Evolutionary conservation across 306 rosid genomes (phyloP).

Genomic region (Cicer pinnatifidum): DNA sequence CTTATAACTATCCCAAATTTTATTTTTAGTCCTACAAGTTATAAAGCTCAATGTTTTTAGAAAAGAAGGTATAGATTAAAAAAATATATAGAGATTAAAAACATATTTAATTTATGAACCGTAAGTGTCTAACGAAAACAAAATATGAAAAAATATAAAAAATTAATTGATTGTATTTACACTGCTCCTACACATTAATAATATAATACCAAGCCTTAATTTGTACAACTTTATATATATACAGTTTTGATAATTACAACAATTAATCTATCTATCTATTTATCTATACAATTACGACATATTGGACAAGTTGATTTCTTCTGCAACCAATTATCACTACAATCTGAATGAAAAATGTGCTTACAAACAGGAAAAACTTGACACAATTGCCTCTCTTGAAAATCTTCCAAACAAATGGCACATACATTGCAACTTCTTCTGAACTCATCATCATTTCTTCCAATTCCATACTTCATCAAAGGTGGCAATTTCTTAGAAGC

Average conservation of each 20-base stretch:
- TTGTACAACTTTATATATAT: not conserved
- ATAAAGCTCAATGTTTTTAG: too few relatives aligned
- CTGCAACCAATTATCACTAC: slow-evolving; percentile 62
- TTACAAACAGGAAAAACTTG: slow-evolving; percentile 61
- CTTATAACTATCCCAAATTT: too few relatives aligned
- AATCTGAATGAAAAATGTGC: slow-evolving; percentile 66
- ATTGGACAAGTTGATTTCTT: slow-evolving; percentile 55
- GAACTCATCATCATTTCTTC: slow-evolving; percentile 39
- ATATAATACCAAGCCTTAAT: not conserved
- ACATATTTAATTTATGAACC: too few relatives aligned
- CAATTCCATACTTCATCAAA: slow-evolving; percentile 53
- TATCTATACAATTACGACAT: slow-evolving; percentile 38
- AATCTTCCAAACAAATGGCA: slow-evolving; percentile 70
- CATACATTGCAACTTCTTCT: slow-evolving; percentile 46
- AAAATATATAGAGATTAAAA: too few relatives aligned
- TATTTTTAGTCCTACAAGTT: too few relatives aligned
- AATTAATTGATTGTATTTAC: not conserved
- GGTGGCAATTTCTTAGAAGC: slow-evolving; percentile 58
- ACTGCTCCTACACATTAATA: not conserved
- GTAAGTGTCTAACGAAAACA: too few relatives aligned
- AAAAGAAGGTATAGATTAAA: too few relatives aligned
- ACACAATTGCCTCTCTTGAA: slow-evolving; percentile 52
- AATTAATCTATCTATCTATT: not conserved
- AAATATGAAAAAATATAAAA: not conserved
- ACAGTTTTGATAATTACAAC: not conserved